These are phyloP conservation scores for Voacanga thouarsii DNA, from an alignment of 257 asterid genomes.

Conservation along the genomic window DNA sequence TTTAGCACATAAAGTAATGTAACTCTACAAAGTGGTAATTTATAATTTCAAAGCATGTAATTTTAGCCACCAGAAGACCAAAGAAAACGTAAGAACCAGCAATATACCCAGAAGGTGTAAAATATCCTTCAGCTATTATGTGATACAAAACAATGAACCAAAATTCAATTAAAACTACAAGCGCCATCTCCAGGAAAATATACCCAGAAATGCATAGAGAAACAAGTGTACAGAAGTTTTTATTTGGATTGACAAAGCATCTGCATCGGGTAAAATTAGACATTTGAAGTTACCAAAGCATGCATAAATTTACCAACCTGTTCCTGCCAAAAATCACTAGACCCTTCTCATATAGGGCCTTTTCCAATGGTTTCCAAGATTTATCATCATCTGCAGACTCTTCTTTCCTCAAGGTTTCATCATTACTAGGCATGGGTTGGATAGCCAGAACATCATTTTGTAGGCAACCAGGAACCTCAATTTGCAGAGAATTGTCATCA, in stretches of 20 bases:
- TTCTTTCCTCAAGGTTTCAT: conserved; percentile 49
- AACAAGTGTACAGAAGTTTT: conserved; percentile 1
- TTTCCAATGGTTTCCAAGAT: conserved; percentile 84
- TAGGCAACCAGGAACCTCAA: conserved; percentile 40
- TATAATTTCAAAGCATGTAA: neutral
- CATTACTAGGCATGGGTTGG: conserved; percentile 34
- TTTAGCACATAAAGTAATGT: neutral
- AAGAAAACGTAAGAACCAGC: neutral
- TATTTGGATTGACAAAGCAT: neutral
- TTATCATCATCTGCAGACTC: conserved; percentile 42
- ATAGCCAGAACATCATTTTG: conserved; percentile 5
- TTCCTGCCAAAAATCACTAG: conserved; percentile 76
- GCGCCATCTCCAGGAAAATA: neutral
- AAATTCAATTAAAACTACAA: neutral
- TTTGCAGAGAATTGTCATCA: conserved; percentile 14
- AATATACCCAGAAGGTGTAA: neutral
- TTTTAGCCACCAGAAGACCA: neutral
- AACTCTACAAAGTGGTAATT: neutral
- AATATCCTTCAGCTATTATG: neutral
- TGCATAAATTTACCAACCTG: conserved; percentile 53
- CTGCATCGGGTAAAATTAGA: neutral
- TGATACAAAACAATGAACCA: neutral
- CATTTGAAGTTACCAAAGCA: conserved; percentile 15
- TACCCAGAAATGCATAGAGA: neutral
- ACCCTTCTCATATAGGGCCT: conserved; percentile 87